These are phyloP conservation scores for Parachaetomium inaequale DNA, from an alignment of 495 filamentous ascomycete species.

Conservation along the genomic window DNA sequence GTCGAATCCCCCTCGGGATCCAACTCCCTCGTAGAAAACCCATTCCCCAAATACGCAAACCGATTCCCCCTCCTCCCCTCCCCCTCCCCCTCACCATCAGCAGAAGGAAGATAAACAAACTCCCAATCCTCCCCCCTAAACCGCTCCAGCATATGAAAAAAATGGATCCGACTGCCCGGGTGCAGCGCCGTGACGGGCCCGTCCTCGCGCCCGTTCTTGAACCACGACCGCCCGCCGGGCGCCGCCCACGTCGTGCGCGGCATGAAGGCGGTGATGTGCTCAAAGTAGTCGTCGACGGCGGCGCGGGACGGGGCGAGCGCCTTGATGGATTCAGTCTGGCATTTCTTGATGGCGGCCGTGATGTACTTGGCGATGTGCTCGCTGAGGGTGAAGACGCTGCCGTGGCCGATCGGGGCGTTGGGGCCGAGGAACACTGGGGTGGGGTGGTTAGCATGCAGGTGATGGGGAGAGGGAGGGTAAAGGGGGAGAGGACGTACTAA, in stretches of 20 bases:
- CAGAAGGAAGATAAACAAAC: slow-evolving; percentile 32
- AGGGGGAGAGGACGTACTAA: slow-evolving; percentile 35
- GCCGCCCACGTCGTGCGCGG: slow-evolving; percentile 46
- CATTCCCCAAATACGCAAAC: slow-evolving; percentile 39
- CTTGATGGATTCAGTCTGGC: slow-evolving; percentile 44
- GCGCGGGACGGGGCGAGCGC: slow-evolving; percentile 37
- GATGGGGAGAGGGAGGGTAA: not conserved
- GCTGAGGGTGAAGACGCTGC: slow-evolving; percentile 45
- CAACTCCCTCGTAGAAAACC: slow-evolving; percentile 45
- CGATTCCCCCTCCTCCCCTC: slow-evolving; percentile 40
- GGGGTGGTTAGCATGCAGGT: slow-evolving; percentile 20
- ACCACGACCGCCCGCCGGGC: slow-evolving; percentile 46
- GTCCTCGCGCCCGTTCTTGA: slow-evolving; percentile 41
- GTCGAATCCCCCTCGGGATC: slow-evolving; percentile 36
- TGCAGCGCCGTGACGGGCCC: slow-evolving; percentile 50
- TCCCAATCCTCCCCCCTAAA: slow-evolving; percentile 52
- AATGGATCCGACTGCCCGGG: slow-evolving; percentile 50
- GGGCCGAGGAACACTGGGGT: slow-evolving; percentile 44
- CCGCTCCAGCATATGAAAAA: slow-evolving; percentile 48
- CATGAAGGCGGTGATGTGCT: slow-evolving; percentile 47
- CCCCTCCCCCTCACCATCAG: slow-evolving; percentile 20
- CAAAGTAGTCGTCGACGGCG: slow-evolving; percentile 46
- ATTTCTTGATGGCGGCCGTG: slow-evolving; percentile 41
- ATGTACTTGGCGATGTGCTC: slow-evolving; percentile 51
- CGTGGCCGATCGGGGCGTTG: slow-evolving; percentile 49